Evolutionary conservation across 129 eudicot genomes (phyloP).

Genomic region (carrot (Daucus carota)): DNA sequence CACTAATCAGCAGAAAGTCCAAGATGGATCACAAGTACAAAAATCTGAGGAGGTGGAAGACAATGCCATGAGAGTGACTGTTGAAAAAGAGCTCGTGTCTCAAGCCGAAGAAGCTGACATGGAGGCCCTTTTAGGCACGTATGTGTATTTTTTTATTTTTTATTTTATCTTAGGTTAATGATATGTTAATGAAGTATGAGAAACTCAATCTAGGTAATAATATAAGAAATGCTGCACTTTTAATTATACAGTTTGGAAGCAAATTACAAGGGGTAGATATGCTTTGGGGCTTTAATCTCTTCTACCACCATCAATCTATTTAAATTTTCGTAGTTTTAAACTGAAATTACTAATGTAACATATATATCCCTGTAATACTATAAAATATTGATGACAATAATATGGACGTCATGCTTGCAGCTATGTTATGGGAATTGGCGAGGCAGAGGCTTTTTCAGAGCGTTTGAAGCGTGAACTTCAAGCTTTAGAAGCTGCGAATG

Average conservation of each 20-base stretch:
- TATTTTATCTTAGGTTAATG: not conserved
- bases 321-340: not conserved
- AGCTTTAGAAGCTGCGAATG: slow-evolving; percentile 99
- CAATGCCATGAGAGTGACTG: slow-evolving; percentile 69
- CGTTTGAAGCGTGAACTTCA: slow-evolving; percentile 91
- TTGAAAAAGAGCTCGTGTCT: slow-evolving; percentile 93
- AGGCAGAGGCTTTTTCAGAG: slow-evolving; percentile 98
- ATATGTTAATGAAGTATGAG: not conserved
- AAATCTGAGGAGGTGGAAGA: slow-evolving; percentile 38
- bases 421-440: slow-evolving; percentile 97
- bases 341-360: not conserved
- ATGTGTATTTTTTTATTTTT: slow-evolving; percentile 28
- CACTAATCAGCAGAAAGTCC: slow-evolving; percentile 40
- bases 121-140: slow-evolving; percentile 99
- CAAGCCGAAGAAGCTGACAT: slow-evolving; percentile 99
- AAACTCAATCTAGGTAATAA: not conserved
- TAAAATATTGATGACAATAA: slow-evolving; percentile 14
- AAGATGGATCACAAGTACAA: slow-evolving; percentile 47
- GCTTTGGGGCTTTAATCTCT: not conserved
- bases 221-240: not conserved
- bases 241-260: not conserved
- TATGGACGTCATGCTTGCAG: slow-evolving; percentile 35
- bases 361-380: not conserved
- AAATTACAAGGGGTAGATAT: not conserved
- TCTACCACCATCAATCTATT: not conserved